Conservation (phyloP, 2,329 filamentous ascomycete genomes). For the Curvularia hawaiiensis region DNA sequence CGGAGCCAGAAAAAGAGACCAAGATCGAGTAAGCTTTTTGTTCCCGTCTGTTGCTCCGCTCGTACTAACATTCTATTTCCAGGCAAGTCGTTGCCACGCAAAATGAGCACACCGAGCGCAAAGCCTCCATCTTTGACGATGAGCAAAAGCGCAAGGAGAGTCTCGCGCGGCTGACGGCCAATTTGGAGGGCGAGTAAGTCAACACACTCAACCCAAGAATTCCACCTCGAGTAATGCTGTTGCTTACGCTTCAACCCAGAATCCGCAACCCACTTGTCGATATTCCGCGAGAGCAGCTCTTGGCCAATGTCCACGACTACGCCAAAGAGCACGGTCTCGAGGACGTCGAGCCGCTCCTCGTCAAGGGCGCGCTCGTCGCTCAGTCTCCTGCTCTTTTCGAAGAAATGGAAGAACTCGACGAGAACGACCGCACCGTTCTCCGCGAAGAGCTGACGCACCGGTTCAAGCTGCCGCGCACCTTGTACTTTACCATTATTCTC, state of each 20-base stretch:
- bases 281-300: conserved; percentile 58
- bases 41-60: neutral
- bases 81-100: conserved; percentile 24
- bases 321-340: conserved; percentile 63
- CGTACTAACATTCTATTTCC: conserved; percentile 5
- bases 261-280: conserved; percentile 63
- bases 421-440: conserved; percentile 65
- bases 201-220: neutral
- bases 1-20: conserved; percentile 24
- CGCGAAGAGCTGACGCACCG: conserved; percentile 67
- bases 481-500: conserved; percentile 69
- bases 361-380: conserved; percentile 67
- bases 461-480: conserved; percentile 60
- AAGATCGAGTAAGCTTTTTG: conserved; percentile 23
- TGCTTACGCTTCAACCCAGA: conserved; percentile 36
- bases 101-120: conserved; percentile 19
- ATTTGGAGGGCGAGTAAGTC: conserved; percentile 42
- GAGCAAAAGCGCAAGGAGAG: conserved; percentile 33
- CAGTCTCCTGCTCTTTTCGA: conserved; percentile 70
- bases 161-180: conserved; percentile 33
- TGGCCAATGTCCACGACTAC: conserved; percentile 65
- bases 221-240: neutral
- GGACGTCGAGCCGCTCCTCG: conserved; percentile 62
- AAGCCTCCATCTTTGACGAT: conserved; percentile 29
- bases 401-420: conserved; percentile 64